phyloP scores from a whole-genome alignment of 257 asterid species.

The Capsicum baccatum region DNA sequence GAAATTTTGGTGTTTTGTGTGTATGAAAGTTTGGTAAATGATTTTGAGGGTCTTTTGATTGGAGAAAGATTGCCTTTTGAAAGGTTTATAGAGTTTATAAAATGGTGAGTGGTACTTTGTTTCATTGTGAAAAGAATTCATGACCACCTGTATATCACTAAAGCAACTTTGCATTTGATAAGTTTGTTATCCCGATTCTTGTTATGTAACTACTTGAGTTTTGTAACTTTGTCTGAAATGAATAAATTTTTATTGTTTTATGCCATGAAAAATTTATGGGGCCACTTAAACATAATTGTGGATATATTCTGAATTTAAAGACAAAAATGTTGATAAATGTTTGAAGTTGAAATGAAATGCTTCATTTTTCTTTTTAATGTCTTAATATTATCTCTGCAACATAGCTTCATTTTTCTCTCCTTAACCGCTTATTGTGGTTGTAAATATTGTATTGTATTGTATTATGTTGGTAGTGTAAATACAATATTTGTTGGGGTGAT shows the following conservation, averaged over 20 bases:
- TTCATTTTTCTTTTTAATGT: neutral
- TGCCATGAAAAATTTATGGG: neutral
- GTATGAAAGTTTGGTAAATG: neutral
- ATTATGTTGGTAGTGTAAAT: no score
- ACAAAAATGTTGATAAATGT: neutral
- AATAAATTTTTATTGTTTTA: neutral
- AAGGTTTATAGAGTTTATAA: slow-evolving; percentile 34
- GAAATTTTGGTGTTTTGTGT: neutral
- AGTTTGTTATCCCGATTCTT: slow-evolving; percentile 35
- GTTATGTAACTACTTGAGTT: neutral
- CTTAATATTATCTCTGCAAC: neutral
- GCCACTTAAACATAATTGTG: neutral
- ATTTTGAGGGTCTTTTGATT: neutral
- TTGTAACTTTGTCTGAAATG: neutral
- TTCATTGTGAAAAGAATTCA: slow-evolving; percentile 84
- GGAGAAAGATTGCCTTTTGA: slow-evolving; percentile 18
- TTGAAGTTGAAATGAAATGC: neutral
- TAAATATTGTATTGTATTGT: no score
- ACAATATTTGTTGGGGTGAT: no score
- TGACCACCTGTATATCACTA: slow-evolving; percentile 91
- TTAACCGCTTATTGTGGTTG: no score
- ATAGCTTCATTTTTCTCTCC: no score
- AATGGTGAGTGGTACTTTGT: slow-evolving; percentile 88
- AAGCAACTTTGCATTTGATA: slow-evolving; percentile 90
- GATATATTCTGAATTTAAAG: slow-evolving; percentile 20